Evolutionary conservation across 257 asterid species (phyloP).

Genomic region (Fraxinus excelsior): DNA sequence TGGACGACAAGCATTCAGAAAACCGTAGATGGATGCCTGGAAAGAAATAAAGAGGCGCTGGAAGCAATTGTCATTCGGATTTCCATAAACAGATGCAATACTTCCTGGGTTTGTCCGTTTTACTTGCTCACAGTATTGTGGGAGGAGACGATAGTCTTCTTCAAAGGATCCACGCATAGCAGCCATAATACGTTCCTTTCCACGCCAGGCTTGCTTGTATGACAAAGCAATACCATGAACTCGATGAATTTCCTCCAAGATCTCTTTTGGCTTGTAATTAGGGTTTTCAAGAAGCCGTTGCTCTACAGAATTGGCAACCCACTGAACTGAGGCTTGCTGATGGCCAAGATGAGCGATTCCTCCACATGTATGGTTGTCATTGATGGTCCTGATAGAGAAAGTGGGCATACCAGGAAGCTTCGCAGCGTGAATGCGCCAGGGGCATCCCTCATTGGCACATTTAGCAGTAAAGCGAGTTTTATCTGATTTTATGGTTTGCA

Average conservation of each 20-base stretch:
- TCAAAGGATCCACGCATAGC: slow-evolving; percentile 95
- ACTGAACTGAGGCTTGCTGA: slow-evolving; percentile 97
- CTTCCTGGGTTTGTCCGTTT: slow-evolving; percentile 89
- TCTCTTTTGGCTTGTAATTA: slow-evolving; percentile 91
- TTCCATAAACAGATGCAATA: slow-evolving; percentile 80
- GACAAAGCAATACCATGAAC: slow-evolving; percentile 85
- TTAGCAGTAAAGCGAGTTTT: slow-evolving; percentile 92
- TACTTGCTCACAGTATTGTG: slow-evolving; percentile 86
- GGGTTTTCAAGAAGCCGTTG: slow-evolving; percentile 85
- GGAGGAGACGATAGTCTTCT: slow-evolving; percentile 93
- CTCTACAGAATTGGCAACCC: slow-evolving; percentile 97
- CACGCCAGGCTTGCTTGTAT: slow-evolving; percentile 99
- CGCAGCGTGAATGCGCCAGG: slow-evolving; percentile 97
- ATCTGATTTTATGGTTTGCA: slow-evolving; percentile 90
- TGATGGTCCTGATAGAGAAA: slow-evolving; percentile 85
- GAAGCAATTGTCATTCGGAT: slow-evolving; percentile 68
- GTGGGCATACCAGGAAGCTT: slow-evolving; percentile 96
- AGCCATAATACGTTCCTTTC: slow-evolving; percentile 92
- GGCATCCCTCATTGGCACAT: slow-evolving; percentile 87
- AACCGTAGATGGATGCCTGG: slow-evolving; percentile 89
- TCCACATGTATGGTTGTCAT: slow-evolving; percentile 80
- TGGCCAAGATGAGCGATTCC: slow-evolving; percentile 90
- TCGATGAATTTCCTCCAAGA: slow-evolving; percentile 86
- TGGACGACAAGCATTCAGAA: slow-evolving; percentile 89
- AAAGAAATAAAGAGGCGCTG: slow-evolving; percentile 85